phyloP scores from a whole-genome alignment of 2,329 filamentous ascomycete genomes.

The Aspergillus pseudoterreus region DNA sequence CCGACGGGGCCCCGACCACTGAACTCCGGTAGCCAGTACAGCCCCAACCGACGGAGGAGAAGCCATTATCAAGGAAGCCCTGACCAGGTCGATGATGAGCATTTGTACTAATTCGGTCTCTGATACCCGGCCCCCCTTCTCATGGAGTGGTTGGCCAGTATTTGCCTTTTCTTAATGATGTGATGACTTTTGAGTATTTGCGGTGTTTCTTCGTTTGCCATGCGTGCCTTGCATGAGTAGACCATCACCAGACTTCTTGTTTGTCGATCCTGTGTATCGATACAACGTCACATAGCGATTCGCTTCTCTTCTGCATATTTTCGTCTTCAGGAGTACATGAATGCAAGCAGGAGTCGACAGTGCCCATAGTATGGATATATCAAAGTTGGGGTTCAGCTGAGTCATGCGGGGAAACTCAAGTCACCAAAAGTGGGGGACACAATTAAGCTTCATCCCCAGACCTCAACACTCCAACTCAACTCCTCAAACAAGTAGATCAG shows the following conservation, averaged over 20 bases:
- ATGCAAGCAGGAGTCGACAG: too few species aligned
- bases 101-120: slow-evolving; percentile 26
- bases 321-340: too few species aligned
- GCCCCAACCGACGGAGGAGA: slow-evolving; percentile 33
- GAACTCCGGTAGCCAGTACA: slow-evolving; percentile 34
- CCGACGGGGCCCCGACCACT: slow-evolving; percentile 48
- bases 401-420: background rate
- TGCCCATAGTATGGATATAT: too few species aligned
- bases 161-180: slow-evolving; percentile 14
- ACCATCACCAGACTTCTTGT: background rate
- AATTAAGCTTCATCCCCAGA: background rate
- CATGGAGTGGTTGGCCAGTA: slow-evolving; percentile 4
- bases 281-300: slow-evolving; percentile 12
- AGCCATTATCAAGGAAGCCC: slow-evolving; percentile 40
- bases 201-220: too few species aligned
- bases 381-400: background rate
- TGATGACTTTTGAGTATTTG: slow-evolving; percentile 10
- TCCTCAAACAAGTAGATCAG: background rate
- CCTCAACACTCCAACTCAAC: background rate
- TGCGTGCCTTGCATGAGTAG: too few species aligned
- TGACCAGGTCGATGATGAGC: slow-evolving; percentile 38
- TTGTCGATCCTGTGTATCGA: background rate
- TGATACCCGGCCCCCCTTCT: background rate
- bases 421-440: background rate
- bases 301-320: background rate